Conservation (phyloP, 2,329 filamentous ascomycete species). For the Lachnellula arida region DNA sequence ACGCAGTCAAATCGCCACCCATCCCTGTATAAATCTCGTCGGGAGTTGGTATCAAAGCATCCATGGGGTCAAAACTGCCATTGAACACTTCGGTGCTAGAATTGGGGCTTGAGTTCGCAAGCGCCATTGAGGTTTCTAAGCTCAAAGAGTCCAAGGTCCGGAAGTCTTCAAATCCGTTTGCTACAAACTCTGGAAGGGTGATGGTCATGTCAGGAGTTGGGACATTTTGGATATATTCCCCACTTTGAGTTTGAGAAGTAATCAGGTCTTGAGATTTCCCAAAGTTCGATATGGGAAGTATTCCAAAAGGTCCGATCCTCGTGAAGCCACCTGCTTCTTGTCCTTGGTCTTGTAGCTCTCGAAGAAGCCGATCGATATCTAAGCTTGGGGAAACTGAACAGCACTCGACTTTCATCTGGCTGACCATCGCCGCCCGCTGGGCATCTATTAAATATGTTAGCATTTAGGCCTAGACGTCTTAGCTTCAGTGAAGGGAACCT, state of each 20-base stretch:
- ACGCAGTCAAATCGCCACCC: background rate
- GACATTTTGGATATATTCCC: background rate
- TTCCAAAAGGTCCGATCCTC: conserved; percentile 11
- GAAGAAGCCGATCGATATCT: conserved; percentile 9
- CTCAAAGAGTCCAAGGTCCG: conserved; percentile 5
- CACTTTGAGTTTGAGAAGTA: background rate
- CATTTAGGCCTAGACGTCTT: background rate
- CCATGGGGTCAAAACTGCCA: background rate
- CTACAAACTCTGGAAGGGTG: conserved; percentile 2
- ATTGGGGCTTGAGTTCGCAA: conserved; percentile 2
- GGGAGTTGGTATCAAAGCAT: background rate
- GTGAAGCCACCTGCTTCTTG: background rate
- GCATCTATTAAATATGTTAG: conserved; percentile 1
- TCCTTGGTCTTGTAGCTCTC: conserved; percentile 2
- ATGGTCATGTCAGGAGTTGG: conserved; percentile 4
- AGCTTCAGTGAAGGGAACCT: background rate
- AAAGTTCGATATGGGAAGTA: background rate
- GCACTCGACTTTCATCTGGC: conserved; percentile 12
- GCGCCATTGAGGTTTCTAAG: background rate
- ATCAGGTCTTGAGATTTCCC: background rate
- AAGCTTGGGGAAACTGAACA: conserved; percentile 4
- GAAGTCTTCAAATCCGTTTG: conserved; percentile 1
- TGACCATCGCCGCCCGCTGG: conserved; percentile 8
- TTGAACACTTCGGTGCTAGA: background rate
- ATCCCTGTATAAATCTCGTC: background rate